Evolutionary conservation across 805 yeast species (phyloP), one percentile per base, ranked within the genome.

Genomic region (Kodamaea hsintzibuensis): DNA sequence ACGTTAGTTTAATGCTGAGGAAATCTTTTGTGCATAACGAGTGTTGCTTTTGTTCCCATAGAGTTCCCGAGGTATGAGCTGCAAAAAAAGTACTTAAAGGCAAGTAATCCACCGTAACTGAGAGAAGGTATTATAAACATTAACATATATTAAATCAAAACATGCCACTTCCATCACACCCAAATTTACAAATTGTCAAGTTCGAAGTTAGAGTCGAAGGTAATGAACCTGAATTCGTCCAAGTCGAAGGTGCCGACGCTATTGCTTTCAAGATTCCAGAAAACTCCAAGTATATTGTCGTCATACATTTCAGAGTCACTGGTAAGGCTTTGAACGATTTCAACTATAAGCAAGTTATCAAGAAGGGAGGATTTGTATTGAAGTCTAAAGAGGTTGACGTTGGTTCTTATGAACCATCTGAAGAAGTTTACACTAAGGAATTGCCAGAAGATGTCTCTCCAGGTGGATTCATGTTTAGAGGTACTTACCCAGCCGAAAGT

Each of bases 371-470:
- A 44, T 56, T 74, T 47, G 63, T 69, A 18, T 62, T 74, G 44
- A 71, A 68, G 53, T 56, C 60, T 19, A 66, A 69, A 25, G 69
- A 65, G 12, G 52, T 62, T 47, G 66, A 63, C 10, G 56, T 74
- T 42, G 79, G 79, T 7, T 65, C 62, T 38, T 57, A 51, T 54
- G 72, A 62, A 51, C 73, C 77, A 17, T 60, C 68, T 8, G 77
- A 72, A 1, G 73, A 72, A 52, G 60, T 64, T 1, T 68, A 72
- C 57, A n/a, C 58, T 16, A 64, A 65, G 49, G 59, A 61, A 6
- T 72, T 71, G 55, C 69, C 66, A 8, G 66, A 64, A 50, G 78
- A 74, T 54, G 60, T 61, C 6, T 68, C 78, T 39, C 79, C 79
- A 7, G 66, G 68, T 53, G 78, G 79, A 17, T 73, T 66, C 60